Evolutionary conservation across 805 yeast species (phyloP), one percentile per base, ranked within the genome.

Genomic region (Sugiyamaella marilandica): DNA sequence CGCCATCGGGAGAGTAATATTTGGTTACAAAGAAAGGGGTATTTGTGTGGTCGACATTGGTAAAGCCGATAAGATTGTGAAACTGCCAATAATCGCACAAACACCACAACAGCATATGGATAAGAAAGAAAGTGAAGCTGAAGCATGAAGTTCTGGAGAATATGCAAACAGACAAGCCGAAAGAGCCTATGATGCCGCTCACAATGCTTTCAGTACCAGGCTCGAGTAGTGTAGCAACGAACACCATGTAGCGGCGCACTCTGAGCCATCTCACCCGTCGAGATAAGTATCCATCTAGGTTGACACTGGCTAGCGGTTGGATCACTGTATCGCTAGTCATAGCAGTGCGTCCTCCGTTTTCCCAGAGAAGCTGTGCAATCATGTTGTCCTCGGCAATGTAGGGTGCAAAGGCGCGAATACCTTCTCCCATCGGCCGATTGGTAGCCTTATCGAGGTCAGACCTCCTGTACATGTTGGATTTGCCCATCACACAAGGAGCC

Each of bases 401-500:
- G 52, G 82, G 73, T 7, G 95, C 82, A 66, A 90, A 89, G 53
- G 81, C 80, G 49, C 82, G 75, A 41, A 90, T 73, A 0, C 92
- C 86, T 14, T 52, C 55, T 14, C 66, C 68, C 10, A 48, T 44
- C 1, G 49, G 49, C 0, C 54, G 45, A 2, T 41, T 45, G 7
- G 55, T 56, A n/a, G 77, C 66, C n/a, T 36, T 45, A 14, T 70
- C 64, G 24, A 88, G 69, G 50, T 79, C 85, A 0, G 87, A 79
- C 44, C 81, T 74, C 18, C 91, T 73, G 66, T 86, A 90, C 49
- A 89, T 59, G 62, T 89, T 89, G 8, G 94, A 85, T 64, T 90
- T 89, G 9, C 97, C 97, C 73, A 86, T 89, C 41, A 89, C 94
- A 68, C 97, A 89, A 0, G 96, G 95, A 0, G 95, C 95, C 33